phyloP scores from a whole-genome alignment of 1,284 basidiomycete species.

The Rhodotorula glutinis region DNA sequence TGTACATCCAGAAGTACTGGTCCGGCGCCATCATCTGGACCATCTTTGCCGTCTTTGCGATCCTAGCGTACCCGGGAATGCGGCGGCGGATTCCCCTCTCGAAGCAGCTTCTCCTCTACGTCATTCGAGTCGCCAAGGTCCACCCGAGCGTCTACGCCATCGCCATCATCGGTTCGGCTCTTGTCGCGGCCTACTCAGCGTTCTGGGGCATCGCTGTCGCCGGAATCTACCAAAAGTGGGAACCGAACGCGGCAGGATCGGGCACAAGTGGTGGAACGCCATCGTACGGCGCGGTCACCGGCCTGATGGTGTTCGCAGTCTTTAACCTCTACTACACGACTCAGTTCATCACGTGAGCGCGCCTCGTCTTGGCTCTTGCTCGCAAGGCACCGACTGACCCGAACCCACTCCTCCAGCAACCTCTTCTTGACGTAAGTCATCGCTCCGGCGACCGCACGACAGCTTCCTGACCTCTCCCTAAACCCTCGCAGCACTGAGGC shows the following conservation, averaged over 20 bases:
- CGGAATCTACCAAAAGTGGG: constrained; percentile 53
- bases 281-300: constrained; percentile 59
- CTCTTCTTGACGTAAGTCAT: constrained; percentile 60
- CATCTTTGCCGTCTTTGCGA: constrained; percentile 49
- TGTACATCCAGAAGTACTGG: constrained; percentile 52
- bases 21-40: constrained; percentile 75
- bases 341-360: constrained; percentile 6
- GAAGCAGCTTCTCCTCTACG: constrained; percentile 70
- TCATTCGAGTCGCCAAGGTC: constrained; percentile 56
- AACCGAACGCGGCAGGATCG: constrained; percentile 31
- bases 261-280: constrained; percentile 52
- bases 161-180: constrained; percentile 64
- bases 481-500: constrained; percentile 60
- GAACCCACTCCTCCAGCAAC: constrained; percentile 51
- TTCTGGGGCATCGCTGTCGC: constrained; percentile 58
- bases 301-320: constrained; percentile 70
- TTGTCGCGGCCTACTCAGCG: constrained; percentile 59
- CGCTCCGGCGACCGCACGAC: too few species aligned
- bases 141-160: constrained; percentile 77
- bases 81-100: constrained; percentile 72
- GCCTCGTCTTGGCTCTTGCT: too few species aligned
- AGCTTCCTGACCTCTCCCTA: neutral
- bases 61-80: constrained; percentile 59
- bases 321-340: constrained; percentile 64
- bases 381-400: too few species aligned